Base-by-base conservation (phyloP, 1,284 basidiomycete species). In the Coniferiporia sulphurascens region DNA sequence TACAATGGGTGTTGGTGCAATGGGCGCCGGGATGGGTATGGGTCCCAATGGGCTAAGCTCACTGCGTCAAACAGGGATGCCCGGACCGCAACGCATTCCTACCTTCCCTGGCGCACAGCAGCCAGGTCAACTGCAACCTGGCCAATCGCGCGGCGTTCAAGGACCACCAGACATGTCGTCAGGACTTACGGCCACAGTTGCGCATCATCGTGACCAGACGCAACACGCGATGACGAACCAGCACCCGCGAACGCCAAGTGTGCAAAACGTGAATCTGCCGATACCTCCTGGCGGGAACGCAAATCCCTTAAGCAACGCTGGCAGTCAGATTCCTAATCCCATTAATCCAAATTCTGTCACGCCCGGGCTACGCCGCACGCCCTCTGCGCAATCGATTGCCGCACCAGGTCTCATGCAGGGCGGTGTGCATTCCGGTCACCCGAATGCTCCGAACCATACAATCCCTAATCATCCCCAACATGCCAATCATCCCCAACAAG, bases 381-480 rank as follows among this genome's bases (percentile, higher is more conserved):
- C 58, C 10, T 55, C 52, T 12, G 58, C 58, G 19, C 58, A 60
- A 22, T 41, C 53, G 6, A 50, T 52, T 35, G 27, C 17, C 32
- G 45, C 56, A 5, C 56, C 56, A 19, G 56, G 56, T 5, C 35
- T 41, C 38, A 32, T 27, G 7, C 48, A 46, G n/a, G 56, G 56
- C 36, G 49, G 49, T 10, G 4, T 58, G 51, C 38, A 48, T 27
- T 5, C 27, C 5, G 27, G 27, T 13, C 56, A 58, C 15, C 49
- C 49, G 27, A 45, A 36, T 9, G 19, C 21, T 17, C 50, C 38
- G 15, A 45, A 56, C 22, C 63, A 63, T 12, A 41, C 53, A 32
- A 55, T 49, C 27, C 36, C 55, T 13, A 55, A 55, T 34, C 22
- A 58, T 51, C 41, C 49, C 38, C 38, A 60, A 55, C 55, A 62